phyloP scores from a whole-genome alignment of 441 rosid species.

The Biscutella auriculata region DNA sequence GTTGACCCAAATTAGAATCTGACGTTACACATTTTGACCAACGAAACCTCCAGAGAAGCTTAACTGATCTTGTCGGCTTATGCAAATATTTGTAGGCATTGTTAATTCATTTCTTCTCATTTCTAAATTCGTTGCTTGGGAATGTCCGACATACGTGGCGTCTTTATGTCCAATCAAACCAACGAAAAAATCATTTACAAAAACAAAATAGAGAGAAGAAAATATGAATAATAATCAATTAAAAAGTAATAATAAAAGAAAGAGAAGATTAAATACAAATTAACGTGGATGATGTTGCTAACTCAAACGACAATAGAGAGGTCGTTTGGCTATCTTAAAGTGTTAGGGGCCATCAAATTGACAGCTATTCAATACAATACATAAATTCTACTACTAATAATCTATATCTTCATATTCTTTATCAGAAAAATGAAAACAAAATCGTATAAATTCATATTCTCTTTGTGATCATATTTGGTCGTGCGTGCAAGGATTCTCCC shows the following conservation, averaged over 20 bases:
- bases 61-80: background rate
- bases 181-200: background rate
- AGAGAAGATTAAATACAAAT: background rate
- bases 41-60: background rate
- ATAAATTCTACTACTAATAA: background rate
- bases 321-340: conserved; percentile 5
- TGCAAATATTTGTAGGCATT: background rate
- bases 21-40: background rate
- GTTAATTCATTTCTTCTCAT: background rate
- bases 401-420: background rate
- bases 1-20: conserved; percentile 6
- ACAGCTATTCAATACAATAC: conserved; percentile 5
- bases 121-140: background rate
- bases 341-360: conserved; percentile 7
- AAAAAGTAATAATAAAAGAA: background rate
- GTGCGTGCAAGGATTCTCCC: conserved; percentile 8
- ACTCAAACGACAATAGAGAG: conserved; percentile 3
- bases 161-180: background rate
- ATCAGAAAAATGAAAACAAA: too few relatives aligned
- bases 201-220: background rate
- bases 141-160: conserved; percentile 15
- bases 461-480: conserved; percentile 1
- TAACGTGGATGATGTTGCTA: background rate
- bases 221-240: too few relatives aligned
- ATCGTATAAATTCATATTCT: background rate